Evolutionary conservation across 768 basidiomycete genomes (phyloP), one percentile per base, ranked within the genome.

Genomic region (Trametes villosa): DNA sequence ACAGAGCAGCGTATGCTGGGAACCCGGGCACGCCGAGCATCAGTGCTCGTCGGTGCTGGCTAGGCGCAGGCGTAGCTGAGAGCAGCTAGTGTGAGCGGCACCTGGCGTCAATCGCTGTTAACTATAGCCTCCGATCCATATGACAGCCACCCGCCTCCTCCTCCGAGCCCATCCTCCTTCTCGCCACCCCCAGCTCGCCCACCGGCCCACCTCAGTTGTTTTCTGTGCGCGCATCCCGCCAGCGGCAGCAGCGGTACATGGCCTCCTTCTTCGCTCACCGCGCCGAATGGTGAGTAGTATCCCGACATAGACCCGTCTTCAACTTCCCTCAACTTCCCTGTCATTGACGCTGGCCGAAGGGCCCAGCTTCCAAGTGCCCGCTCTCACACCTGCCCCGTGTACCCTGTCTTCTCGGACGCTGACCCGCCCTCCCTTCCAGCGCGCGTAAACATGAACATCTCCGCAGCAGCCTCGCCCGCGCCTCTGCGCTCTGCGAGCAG

Each of bases 371-470:
- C 44, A 44, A 36, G 51, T 24, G 24, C 41, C 30, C 61, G 56
- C 56, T 49, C 44, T 48, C 56, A 57, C 55, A 49, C 22, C 41
- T 44, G 38, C 48, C 20, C 40, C 45, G 44, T 31, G 31, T 9
- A 45, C 53, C 17, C 47, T 42, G 41, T 57, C 45, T 49, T 29
- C 22, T 54, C 40, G 18, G 26, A 33, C 36, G 34, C 45, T 56
- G 36, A 55, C 46, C 46, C 3, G 3, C 17, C n/a, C 50, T 22
- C 2, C 4, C 2, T 29, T 34, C 7, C 57, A 79, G 78, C 41
- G 62, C 64, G 41, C 64, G 68, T 22, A 80, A 79, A 61, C 77
- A 73, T 29, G 68, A 67, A 24, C 71, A 75, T 49, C 70, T 74
- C 3, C 71, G 64, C 29, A 51, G 61, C 22, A 67, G 71, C 51